These are phyloP conservation scores for Silene uniflora DNA, from an alignment of 148 eudicot species.

Conservation along the genomic window DNA sequence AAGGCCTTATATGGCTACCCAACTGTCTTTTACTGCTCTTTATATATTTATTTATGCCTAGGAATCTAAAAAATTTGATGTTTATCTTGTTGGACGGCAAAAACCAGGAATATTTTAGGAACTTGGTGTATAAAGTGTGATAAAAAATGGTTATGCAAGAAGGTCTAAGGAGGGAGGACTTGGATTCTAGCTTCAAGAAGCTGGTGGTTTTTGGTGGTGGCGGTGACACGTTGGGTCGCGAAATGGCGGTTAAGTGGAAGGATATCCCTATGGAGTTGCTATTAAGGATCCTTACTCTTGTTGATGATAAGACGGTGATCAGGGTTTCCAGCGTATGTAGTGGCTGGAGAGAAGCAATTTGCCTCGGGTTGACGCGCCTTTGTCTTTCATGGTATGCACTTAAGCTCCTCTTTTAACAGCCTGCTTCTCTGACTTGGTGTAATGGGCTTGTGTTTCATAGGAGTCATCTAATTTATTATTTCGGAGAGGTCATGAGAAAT, in stretches of 20 bases:
- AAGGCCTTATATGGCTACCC: not conserved
- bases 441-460: too few species aligned
- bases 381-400: slow-evolving; percentile 76
- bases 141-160: slow-evolving; percentile 39
- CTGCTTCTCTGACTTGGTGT: too few species aligned
- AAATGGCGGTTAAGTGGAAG: slow-evolving; percentile 60
- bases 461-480: too few species aligned
- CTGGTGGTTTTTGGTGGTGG: slow-evolving; percentile 51
- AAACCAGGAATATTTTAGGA: slow-evolving; percentile 5
- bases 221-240: slow-evolving; percentile 29
- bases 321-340: slow-evolving; percentile 75
- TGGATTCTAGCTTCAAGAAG: slow-evolving; percentile 58
- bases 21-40: slow-evolving; percentile 9
- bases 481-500: too few species aligned
- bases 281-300: slow-evolving; percentile 62
- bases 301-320: slow-evolving; percentile 74
- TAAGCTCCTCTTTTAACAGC: not conserved
- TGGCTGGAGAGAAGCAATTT: slow-evolving; percentile 91
- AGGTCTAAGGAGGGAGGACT: slow-evolving; percentile 41
- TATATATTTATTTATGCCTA: slow-evolving; percentile 11
- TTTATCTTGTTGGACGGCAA: slow-evolving; percentile 17
- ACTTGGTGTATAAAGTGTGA: not conserved
- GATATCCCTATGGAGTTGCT: slow-evolving; percentile 91
- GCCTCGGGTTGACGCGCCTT: slow-evolving; percentile 62
- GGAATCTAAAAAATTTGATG: slow-evolving; percentile 7